Percentiles rank a stretch among this genome's conserved stretches.
Evolutionary conservation across 2,329 filamentous ascomycete species (phyloP).

Genomic region (Xylariaceae sp.): DNA sequence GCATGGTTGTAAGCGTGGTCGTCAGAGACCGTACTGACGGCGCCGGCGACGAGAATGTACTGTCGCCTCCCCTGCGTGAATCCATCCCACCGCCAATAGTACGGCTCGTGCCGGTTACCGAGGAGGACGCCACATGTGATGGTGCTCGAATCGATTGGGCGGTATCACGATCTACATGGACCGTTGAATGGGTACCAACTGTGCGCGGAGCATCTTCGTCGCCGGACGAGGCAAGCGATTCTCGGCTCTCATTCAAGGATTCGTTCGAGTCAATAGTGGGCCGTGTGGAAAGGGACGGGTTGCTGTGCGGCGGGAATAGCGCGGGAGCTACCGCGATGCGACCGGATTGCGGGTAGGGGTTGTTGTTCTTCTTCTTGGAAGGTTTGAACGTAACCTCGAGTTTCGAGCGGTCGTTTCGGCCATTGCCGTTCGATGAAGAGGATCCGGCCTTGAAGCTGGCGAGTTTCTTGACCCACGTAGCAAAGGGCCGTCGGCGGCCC

Average conservation of each 20-base stretch:
- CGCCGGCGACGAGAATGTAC: constrained; percentile 77
- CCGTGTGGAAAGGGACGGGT: constrained; percentile 52
- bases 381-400: constrained; percentile 36
- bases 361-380: constrained; percentile 71
- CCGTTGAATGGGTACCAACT: constrained; percentile 65
- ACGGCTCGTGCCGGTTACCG: constrained; percentile 66
- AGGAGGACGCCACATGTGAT: constrained; percentile 64
- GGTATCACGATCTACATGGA: constrained; percentile 73
- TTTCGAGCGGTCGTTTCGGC: constrained; percentile 38
- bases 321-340: constrained; percentile 38
- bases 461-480: constrained; percentile 90
- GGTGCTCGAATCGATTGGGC: constrained; percentile 68
- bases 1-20: constrained; percentile 80
- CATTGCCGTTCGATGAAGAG: constrained; percentile 46
- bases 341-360: constrained; percentile 85
- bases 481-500: constrained; percentile 76
- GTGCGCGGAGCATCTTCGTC: constrained; percentile 55
- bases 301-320: constrained; percentile 39
- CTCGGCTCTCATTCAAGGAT: constrained; percentile 52
- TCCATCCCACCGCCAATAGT: constrained; percentile 63
- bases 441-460: constrained; percentile 70
- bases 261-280: constrained; percentile 45
- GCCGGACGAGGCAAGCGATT: constrained; percentile 56
- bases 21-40: constrained; percentile 76
- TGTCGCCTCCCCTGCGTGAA: constrained; percentile 63